Conservation (phyloP, 495 filamentous ascomycete species). For the Filosporella fistucella region DNA sequence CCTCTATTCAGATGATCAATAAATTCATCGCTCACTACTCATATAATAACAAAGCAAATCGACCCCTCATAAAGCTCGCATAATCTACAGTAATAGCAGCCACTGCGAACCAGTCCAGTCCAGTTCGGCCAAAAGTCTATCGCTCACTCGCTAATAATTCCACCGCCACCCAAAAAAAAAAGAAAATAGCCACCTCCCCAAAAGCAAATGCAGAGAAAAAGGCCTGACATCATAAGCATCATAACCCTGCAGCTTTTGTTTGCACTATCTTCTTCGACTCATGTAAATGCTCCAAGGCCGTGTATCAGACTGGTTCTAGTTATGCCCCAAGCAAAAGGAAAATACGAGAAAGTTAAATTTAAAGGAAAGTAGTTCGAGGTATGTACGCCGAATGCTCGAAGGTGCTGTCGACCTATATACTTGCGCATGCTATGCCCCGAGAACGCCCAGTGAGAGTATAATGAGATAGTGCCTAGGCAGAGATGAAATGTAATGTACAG, state of each 20-base stretch:
- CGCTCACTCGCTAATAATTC: too few relatives aligned
- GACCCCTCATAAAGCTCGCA: too few relatives aligned
- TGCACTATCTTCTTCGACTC: neutral
- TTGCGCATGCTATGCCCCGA: constrained; percentile 15
- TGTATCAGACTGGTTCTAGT: constrained; percentile 11
- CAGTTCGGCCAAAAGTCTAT: too few relatives aligned
- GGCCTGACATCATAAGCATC: constrained; percentile 5
- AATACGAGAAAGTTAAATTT: neutral
- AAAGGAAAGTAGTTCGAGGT: constrained; percentile 1
- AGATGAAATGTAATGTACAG: constrained; percentile 18
- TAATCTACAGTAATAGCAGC: too few relatives aligned
- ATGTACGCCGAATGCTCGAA: constrained; percentile 13
- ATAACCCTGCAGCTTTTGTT: constrained; percentile 5
- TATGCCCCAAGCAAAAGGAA: neutral
- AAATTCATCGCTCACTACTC: too few relatives aligned
- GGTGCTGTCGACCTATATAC: constrained; percentile 14
- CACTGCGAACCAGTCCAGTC: too few relatives aligned
- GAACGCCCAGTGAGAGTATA: constrained; percentile 5
- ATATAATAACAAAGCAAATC: too few relatives aligned
- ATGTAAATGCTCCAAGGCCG: neutral
- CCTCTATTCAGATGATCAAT: too few relatives aligned
- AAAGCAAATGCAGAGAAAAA: neutral
- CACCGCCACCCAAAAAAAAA: too few relatives aligned
- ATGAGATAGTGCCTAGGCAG: neutral
- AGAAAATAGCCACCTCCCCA: neutral